Percentiles rank a stretch among this genome's conserved stretches.
These are phyloP conservation scores for Beauveria pseudobassiana DNA, from an alignment of 2,329 filamentous ascomycete genomes.

Conservation along the genomic window DNA sequence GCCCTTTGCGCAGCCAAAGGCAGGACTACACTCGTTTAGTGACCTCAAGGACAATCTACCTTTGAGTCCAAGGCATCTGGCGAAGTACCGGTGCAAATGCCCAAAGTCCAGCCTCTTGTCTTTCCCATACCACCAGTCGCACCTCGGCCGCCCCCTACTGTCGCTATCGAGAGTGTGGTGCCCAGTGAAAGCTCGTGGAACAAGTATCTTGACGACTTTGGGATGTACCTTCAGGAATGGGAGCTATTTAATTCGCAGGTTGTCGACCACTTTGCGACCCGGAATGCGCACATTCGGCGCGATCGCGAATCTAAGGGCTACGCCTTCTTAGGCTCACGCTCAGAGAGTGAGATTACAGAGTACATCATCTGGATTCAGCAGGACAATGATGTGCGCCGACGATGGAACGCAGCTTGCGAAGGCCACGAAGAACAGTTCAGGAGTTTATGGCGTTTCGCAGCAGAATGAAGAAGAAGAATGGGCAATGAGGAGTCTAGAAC, in stretches of 20 bases:
- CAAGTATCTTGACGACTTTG: slow-evolving; percentile 47
- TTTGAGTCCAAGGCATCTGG: slow-evolving; percentile 43
- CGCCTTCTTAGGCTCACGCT: slow-evolving; percentile 35
- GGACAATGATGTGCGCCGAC: slow-evolving; percentile 54
- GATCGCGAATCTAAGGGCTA: slow-evolving; percentile 35
- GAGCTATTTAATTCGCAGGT: slow-evolving; percentile 43
- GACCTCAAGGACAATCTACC: slow-evolving; percentile 51
- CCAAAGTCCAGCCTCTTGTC: slow-evolving; percentile 27
- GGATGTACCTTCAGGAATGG: slow-evolving; percentile 45
- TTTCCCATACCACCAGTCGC: slow-evolving; percentile 44
- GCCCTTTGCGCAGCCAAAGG: slow-evolving; percentile 40
- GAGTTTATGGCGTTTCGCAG: slow-evolving; percentile 46
- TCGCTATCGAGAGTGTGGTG: slow-evolving; percentile 36
- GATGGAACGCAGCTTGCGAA: slow-evolving; percentile 53
- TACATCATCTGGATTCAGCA: slow-evolving; percentile 56
- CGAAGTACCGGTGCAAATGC: slow-evolving; percentile 30
- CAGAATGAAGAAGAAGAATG: slow-evolving; percentile 28
- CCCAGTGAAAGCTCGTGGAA: slow-evolving; percentile 37
- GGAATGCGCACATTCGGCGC: slow-evolving; percentile 36
- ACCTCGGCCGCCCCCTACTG: slow-evolving; percentile 38
- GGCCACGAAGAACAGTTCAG: slow-evolving; percentile 52
- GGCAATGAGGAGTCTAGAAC: not conserved
- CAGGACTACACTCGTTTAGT: slow-evolving; percentile 45
- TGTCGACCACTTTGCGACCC: slow-evolving; percentile 47
- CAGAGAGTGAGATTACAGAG: slow-evolving; percentile 41